Percentiles rank a stretch among this genome's conserved stretches.
These are phyloP conservation scores for Dillenia turbinata DNA, from an alignment of 164 flowering plant genomes.

Conservation along the genomic window DNA sequence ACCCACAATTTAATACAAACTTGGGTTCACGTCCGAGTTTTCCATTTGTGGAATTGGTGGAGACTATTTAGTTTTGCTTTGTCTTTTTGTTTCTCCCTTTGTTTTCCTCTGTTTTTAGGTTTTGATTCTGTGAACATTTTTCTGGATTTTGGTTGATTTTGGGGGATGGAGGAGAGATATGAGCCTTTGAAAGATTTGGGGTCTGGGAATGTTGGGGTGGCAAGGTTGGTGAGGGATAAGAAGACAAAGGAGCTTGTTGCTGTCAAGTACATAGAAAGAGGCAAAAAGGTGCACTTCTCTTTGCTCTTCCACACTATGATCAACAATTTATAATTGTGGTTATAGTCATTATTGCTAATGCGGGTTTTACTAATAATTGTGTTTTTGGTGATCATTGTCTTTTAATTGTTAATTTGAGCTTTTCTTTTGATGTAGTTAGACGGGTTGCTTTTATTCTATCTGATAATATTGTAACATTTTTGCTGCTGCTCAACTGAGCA, in stretches of 20 bases:
- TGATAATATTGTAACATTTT: no score
- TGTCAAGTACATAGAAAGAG: slow-evolving; percentile 50
- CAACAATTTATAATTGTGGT: no score
- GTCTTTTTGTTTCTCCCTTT: background rate
- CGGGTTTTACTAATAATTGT: no score
- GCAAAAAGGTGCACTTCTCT: slow-evolving; percentile 32
- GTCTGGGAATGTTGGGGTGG: slow-evolving; percentile 55
- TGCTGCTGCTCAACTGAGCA: no score
- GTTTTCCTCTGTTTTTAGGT: background rate
- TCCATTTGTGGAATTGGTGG: no score
- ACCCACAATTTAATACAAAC: background rate
- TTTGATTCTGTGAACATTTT: background rate
- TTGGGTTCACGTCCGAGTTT: background rate
- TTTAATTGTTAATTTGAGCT: no score
- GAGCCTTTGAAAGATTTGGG: slow-evolving; percentile 52
- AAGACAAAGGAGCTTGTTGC: slow-evolving; percentile 56
- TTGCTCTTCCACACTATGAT: no score
- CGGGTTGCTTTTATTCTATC: no score
- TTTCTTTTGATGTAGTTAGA: no score
- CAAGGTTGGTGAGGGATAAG: slow-evolving; percentile 50
- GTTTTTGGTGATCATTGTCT: no score
- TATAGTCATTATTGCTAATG: no score
- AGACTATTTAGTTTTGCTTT: background rate
- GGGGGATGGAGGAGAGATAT: slow-evolving; percentile 44
- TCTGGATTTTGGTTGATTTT: background rate